Evolutionary conservation across 352 stramenopile species (phyloP).

Genomic region (Elongisporangium prolatum): DNA sequence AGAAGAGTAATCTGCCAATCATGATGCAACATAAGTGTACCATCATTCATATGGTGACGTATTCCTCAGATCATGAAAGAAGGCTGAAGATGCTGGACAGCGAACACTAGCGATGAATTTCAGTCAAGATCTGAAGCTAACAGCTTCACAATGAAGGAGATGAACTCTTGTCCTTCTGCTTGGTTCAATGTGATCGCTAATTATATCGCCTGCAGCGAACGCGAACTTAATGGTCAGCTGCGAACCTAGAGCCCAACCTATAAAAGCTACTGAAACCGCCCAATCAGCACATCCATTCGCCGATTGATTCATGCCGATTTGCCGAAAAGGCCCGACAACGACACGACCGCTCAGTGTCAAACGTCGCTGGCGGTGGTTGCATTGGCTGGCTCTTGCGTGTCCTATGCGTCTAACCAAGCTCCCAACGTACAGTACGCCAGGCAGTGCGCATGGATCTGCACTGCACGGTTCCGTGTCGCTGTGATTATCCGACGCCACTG

Average conservation of each 20-base stretch:
- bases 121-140: background rate
- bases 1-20: background rate
- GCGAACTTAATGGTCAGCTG: background rate
- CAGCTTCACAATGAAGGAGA: background rate
- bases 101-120: background rate
- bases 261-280: background rate
- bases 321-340: background rate
- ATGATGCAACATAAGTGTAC: background rate
- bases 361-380: background rate
- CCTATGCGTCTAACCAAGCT: background rate
- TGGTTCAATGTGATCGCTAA: background rate
- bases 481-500: background rate
- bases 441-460: background rate
- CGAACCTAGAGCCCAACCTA: background rate
- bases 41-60: background rate
- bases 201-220: background rate
- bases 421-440: background rate
- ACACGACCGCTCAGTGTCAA: background rate
- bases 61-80: background rate
- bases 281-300: background rate
- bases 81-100: background rate
- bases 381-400: background rate
- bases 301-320: background rate
- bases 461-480: background rate
- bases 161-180: background rate